Evolutionary conservation across 306 rosid genomes (phyloP), one percentile per base, ranked within the genome.

Genomic region (Potentilla sterilis): DNA sequence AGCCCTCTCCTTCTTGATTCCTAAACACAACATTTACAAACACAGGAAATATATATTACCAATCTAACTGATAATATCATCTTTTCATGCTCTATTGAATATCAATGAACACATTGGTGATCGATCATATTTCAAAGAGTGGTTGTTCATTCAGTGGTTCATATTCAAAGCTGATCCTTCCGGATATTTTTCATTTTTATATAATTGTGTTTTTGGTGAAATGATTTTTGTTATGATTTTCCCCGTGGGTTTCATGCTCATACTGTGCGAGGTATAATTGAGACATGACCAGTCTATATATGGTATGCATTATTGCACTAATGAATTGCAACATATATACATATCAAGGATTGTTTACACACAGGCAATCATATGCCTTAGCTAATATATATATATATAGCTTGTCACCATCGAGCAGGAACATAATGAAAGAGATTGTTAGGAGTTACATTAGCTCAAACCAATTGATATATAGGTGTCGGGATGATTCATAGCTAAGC

Each of bases 1-100:
- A 79, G 47, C 57, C 43, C 43, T 54, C 73, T 70, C 72, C 81
- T 65, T 65, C 76, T 62, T 48, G 75, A 19, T 47, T 69, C 83
- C 83, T 75, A 75, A 54, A 79, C 63, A 64, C 41, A 59, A 70
- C 69, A 38, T 64, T 67, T 54, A 32, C 11, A 11, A 64, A 38
- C 69, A 64, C 42, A 37, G 13, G 52, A 64, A 64, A 37, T 64
- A 35, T 62, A 37, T 64, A 35, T 62, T 14, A 62, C 67, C 9
- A 57, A n/a, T 54, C 24, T n/a, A 19, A 18, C 2, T 21, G 12
- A 19, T 54, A 7, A n/a, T 7, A 19, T 52, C 7, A 52, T 2
- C 6, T 51, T 0, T 6, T 28, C 28, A 2, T 18, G 24, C 3
- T 12, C 59, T 19, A 15, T 49, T 15, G 28, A 28, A 28, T 28